phyloP scores from a whole-genome alignment of 2,329 filamentous ascomycete genomes.

The Samsoniella hepiali region DNA sequence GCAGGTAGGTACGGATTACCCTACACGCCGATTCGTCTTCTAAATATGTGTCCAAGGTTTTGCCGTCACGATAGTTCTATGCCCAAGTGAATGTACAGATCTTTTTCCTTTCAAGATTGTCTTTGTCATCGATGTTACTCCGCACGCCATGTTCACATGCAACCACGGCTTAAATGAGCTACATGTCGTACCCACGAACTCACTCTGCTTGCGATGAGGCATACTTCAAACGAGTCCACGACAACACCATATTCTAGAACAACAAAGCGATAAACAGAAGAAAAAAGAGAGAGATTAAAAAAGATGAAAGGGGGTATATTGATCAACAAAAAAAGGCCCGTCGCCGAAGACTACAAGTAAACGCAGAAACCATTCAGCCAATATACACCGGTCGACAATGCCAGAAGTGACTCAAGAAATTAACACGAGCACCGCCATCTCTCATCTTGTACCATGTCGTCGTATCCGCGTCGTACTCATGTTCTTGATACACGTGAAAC shows the following conservation, averaged over 20 bases:
- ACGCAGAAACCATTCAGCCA: not conserved
- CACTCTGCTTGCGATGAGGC: too few relatives aligned
- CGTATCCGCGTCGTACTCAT: not conserved
- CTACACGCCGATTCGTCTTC: too few relatives aligned
- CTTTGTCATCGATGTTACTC: too few relatives aligned
- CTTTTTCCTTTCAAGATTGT: too few relatives aligned
- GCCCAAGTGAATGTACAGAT: too few relatives aligned
- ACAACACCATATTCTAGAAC: not conserved
- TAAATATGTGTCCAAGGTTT: too few relatives aligned
- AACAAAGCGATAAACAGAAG: not conserved
- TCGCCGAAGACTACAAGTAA: not conserved
- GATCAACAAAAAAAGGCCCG: conserved; percentile 8
- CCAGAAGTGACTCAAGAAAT: not conserved
- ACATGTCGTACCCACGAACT: too few relatives aligned
- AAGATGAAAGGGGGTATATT: conserved; percentile 16
- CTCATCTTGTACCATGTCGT: not conserved
- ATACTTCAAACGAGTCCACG: too few relatives aligned
- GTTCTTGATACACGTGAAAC: not conserved
- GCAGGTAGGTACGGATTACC: too few relatives aligned
- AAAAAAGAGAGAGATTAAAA: not conserved
- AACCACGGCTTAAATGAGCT: too few relatives aligned
- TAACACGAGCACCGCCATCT: not conserved
- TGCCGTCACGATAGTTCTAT: too few relatives aligned
- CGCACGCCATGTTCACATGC: too few relatives aligned
- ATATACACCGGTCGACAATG: not conserved